Conservation (phyloP, 1,284 basidiomycete species). For the Leccinum griseonigrum region DNA sequence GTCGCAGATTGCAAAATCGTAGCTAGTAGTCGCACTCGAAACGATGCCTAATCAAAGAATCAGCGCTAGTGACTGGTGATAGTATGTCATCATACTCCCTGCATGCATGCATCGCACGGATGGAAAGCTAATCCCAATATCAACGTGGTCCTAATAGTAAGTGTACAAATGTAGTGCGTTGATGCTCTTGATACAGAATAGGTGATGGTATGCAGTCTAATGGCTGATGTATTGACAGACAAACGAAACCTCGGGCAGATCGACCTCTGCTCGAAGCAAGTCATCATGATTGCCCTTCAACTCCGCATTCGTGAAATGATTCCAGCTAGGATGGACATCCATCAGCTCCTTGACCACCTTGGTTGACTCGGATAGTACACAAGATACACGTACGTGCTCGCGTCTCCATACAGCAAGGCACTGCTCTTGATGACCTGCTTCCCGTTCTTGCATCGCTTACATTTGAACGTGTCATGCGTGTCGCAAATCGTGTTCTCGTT, state of each 20-base stretch:
- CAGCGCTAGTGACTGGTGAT: too few relatives aligned
- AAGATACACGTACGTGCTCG: conserved; percentile 79
- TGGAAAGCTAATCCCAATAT: too few relatives aligned
- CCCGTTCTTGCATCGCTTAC: conserved; percentile 90
- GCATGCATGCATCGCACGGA: too few relatives aligned
- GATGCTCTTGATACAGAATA: too few relatives aligned
- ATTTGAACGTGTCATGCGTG: conserved; percentile 98
- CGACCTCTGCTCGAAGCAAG: conserved; percentile 87
- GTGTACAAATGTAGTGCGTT: background rate
- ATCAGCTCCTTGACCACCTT: conserved; percentile 2
- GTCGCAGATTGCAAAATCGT: too few relatives aligned
- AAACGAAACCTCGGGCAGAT: conserved; percentile 82
- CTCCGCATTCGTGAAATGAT: conserved; percentile 91
- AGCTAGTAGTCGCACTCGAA: too few relatives aligned
- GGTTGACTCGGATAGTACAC: background rate
- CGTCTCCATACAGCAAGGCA: conserved; percentile 93
- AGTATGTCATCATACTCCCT: too few relatives aligned
- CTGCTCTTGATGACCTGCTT: conserved; percentile 82
- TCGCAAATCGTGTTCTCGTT: conserved; percentile 88
- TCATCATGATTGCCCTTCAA: conserved; percentile 93
- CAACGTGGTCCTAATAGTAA: background rate
- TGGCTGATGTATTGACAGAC: conserved; percentile 93
- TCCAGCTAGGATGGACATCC: conserved; percentile 75
- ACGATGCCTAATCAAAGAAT: too few relatives aligned
- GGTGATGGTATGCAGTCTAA: conserved; percentile 25